Conservation (phyloP, 179 eudicot genomes). For the Patellifolia procumbens region DNA sequence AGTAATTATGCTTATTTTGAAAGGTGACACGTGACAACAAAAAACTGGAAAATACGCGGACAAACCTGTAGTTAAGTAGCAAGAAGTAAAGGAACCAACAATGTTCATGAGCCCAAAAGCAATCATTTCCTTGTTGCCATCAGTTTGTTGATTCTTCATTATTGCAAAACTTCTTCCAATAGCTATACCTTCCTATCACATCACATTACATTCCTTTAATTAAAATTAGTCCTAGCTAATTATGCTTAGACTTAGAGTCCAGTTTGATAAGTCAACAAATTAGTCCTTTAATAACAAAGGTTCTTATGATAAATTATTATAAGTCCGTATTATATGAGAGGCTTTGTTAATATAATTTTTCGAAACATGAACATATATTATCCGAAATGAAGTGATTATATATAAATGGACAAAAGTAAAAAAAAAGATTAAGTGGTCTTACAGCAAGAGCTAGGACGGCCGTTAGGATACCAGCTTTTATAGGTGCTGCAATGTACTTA, state of each 20-base stretch:
- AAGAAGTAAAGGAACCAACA: conserved; percentile 83
- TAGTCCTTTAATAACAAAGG: no score
- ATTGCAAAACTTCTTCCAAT: conserved; percentile 93
- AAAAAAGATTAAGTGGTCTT: conserved; percentile 23
- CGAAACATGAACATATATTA: not conserved
- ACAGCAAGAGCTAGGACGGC: conserved; percentile 70
- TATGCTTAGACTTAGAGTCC: no score
- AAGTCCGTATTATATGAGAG: no score
- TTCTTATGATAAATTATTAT: no score
- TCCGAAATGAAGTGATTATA: not conserved
- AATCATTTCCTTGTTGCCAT: conserved; percentile 96
- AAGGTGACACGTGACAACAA: no score
- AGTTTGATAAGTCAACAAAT: no score
- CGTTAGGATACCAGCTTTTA: conserved; percentile 63
- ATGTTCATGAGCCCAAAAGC: conserved; percentile 97
- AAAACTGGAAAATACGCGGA: not conserved
- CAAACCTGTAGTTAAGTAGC: conserved; percentile 89
- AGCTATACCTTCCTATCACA: conserved; percentile 86
- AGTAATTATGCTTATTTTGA: no score
- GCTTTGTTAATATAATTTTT: no score
- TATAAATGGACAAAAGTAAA: not conserved
- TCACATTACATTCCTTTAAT: not conserved
- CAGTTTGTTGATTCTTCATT: conserved; percentile 64
- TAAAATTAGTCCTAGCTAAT: not conserved
- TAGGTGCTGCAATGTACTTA: conserved; percentile 47